A percentile compares a stretch with the other conserved stretches of the same genome.
Evolutionary conservation across 192 early-diverging fungal genomes (phyloP).

Genomic region (Anaeromyces robustus): DNA sequence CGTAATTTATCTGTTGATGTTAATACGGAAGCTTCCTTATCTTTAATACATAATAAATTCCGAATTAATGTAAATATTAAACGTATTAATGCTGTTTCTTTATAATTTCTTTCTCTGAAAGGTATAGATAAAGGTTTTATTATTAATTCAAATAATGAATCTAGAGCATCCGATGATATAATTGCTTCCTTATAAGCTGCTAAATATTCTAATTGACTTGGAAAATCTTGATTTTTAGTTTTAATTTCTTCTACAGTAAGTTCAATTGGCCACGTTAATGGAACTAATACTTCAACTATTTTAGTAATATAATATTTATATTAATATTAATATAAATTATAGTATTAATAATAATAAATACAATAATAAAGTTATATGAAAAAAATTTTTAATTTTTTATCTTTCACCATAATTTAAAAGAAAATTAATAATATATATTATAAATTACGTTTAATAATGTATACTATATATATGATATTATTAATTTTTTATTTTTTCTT

Average conservation of each 20-base stretch:
- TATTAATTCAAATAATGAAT: constrained; percentile 28
- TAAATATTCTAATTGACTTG: constrained; percentile 24
- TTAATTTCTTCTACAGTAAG: constrained; percentile 7
- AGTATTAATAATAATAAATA: constrained; percentile 12
- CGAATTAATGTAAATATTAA: constrained; percentile 46
- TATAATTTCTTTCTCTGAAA: constrained; percentile 9
- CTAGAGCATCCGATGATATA: constrained; percentile 27
- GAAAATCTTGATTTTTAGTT: constrained; percentile 12
- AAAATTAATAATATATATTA: too few relatives aligned
- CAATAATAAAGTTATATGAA: too few relatives aligned
- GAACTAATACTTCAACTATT: constrained; percentile 69
- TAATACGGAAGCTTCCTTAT: constrained; percentile 37
- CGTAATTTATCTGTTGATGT: constrained; percentile 32
- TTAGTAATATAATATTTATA: constrained; percentile 9
- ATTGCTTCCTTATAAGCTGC: constrained; percentile 63
- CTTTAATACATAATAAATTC: constrained; percentile 67
- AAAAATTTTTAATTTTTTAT: too few relatives aligned
- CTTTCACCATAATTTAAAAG: too few relatives aligned
- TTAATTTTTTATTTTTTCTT: too few relatives aligned
- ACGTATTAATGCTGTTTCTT: neutral
- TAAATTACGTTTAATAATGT: too few relatives aligned
- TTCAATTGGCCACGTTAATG: constrained; percentile 73
- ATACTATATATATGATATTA: too few relatives aligned
- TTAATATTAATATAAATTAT: neutral
- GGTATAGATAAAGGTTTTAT: constrained; percentile 29